Conservation (phyloP, 306 rosid species). For the Trichosanthes truncata region DNA sequence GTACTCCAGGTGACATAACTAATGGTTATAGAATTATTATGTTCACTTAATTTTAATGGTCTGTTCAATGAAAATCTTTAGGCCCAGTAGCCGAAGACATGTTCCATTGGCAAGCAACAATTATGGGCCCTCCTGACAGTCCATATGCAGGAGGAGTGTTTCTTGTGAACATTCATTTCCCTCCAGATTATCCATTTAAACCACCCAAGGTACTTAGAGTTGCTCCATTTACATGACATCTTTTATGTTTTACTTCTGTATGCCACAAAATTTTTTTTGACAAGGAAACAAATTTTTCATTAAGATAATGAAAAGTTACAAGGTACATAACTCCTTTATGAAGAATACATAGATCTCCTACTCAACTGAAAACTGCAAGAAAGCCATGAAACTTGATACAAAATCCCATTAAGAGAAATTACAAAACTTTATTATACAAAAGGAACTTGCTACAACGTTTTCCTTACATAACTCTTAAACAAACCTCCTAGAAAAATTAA, state of each 20-base stretch:
- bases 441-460: not conserved
- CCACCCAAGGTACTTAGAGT: slow-evolving; percentile 9
- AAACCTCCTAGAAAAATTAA: not conserved
- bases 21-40: not conserved
- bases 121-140: slow-evolving; percentile 74
- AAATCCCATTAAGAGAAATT: not conserved
- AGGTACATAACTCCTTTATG: not conserved
- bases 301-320: not conserved
- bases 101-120: slow-evolving; percentile 18
- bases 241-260: not conserved
- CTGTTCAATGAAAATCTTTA: slow-evolving; percentile 7
- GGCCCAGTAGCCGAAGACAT: slow-evolving; percentile 35
- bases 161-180: slow-evolving; percentile 57
- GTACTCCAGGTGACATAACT: not conserved
- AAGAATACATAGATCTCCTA: not conserved
- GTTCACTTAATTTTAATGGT: not conserved
- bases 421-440: not conserved
- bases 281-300: not conserved
- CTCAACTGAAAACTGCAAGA: not conserved
- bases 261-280: not conserved
- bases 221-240: not conserved
- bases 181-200: slow-evolving; percentile 17
- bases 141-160: slow-evolving; percentile 60
- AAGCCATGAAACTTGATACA: not conserved
- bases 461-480: not conserved